Percentiles rank a stretch among this genome's conserved stretches.
phyloP scores from a whole-genome alignment of 345 rosid species.

The Aethionema arabicum region DNA sequence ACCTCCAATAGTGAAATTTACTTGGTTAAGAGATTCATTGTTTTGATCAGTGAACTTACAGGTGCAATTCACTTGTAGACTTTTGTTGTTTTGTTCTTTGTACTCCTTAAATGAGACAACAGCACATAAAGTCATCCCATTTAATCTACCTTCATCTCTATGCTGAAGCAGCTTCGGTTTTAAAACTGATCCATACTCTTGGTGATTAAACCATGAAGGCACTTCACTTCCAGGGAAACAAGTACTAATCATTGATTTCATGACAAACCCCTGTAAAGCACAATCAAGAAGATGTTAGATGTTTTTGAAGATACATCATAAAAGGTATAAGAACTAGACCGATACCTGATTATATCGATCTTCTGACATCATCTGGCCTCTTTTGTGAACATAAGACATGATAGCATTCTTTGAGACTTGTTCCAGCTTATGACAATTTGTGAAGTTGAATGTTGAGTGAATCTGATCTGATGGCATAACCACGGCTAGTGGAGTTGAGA shows the following conservation, averaged over 20 bases:
- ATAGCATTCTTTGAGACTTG: slow-evolving; percentile 23
- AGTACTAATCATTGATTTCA: slow-evolving; percentile 5
- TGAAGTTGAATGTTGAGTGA: slow-evolving; percentile 19
- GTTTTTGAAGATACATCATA: background rate
- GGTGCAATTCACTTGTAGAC: slow-evolving; percentile 17
- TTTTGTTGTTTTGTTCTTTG: background rate
- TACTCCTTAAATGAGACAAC: slow-evolving; percentile 17
- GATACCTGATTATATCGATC: slow-evolving; percentile 26
- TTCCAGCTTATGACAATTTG: slow-evolving; percentile 15
- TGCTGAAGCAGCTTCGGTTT: background rate
- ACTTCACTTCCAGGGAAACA: slow-evolving; percentile 30
- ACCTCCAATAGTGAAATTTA: slow-evolving; percentile 12
- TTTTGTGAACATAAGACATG: slow-evolving; percentile 8
- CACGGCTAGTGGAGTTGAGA: background rate
- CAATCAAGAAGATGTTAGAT: background rate
- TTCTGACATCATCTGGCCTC: background rate
- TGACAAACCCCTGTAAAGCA: slow-evolving; percentile 17
- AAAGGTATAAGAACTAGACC: background rate
- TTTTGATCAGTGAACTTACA: background rate
- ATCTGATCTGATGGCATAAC: background rate
- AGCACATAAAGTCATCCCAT: slow-evolving; percentile 11
- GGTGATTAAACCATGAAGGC: slow-evolving; percentile 21
- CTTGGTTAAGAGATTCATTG: background rate
- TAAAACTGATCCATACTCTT: slow-evolving; percentile 14
- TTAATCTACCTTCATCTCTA: background rate